Base-by-base conservation (phyloP, 495 filamentous ascomycete species). In the Lasiosphaeria miniovina region DNA sequence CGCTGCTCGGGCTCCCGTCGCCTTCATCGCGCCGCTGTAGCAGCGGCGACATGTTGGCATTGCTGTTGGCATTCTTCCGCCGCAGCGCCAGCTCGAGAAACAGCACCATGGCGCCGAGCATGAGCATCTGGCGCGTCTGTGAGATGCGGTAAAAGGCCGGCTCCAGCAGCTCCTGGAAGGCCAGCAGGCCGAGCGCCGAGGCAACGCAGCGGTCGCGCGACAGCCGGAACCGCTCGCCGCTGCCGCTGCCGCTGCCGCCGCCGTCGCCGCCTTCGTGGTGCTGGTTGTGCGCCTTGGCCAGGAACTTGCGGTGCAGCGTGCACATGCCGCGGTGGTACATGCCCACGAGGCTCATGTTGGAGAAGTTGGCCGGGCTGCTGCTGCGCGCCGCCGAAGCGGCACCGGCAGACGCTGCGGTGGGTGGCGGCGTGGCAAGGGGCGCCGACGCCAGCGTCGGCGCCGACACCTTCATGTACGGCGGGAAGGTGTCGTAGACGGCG, bases 281-380 rank as follows among this genome's bases (percentile, higher is more conserved):
- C 17, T 66, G 64, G 9, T 12, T 11, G 36, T 64, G 54, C 6
- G n/a, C 35, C 24, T 32, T 43, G 53, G 53, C 35, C 17, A 73
- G 56, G 31, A 71, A 72, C 14, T 52, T 45, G 24, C 69, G 60
- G 49, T 73, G 72, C 12, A 74, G 60, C 34, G 70, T 52, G 9
- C 68, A 62, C n/a, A 67, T 59, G 15, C 64, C 59, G 33, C 65
- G 66, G 12, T 64, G 61, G 43, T 62, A 74, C 5, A 41, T 55
- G 53, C 65, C 45, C 40, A 71, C 63, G 11, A 68, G 52, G 11
- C 63, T 63, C 9, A 61, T 50, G 9, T 67, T 52, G 12, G 62
- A 51, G 52, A 73, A 36, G 32, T 49, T 54, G 50, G 53, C 8
- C 12, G 38, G 38, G 7, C 12, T 41, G 38, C 8, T 41, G 8